These are phyloP conservation scores for Bocquillonia castaneifolia DNA, from an alignment of 441 rosid species.

Conservation along the genomic window DNA sequence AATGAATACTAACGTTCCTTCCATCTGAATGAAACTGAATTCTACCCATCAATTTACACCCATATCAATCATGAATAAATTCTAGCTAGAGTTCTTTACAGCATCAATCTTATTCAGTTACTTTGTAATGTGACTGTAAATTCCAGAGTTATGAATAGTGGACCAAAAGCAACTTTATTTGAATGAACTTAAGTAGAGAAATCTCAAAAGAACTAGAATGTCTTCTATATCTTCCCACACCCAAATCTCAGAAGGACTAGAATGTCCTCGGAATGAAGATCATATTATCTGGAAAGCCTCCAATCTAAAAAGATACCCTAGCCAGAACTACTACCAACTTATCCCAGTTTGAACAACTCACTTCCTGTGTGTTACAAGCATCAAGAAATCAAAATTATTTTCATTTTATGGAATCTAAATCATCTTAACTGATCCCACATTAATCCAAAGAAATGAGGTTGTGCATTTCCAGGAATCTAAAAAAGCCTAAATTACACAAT, in stretches of 20 bases:
- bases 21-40: background rate
- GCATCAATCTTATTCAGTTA: background rate
- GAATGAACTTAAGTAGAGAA: too few relatives aligned
- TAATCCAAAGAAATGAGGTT: background rate
- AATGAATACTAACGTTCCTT: background rate
- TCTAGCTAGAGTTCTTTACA: background rate
- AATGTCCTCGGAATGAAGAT: background rate
- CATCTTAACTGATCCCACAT: background rate
- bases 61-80: background rate
- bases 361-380: background rate
- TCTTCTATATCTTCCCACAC: too few relatives aligned
- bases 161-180: background rate
- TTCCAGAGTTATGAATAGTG: too few relatives aligned
- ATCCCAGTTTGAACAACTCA: background rate
- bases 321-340: background rate
- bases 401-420: conserved; percentile 2
- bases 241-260: too few relatives aligned
- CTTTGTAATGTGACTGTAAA: background rate
- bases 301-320: background rate
- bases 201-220: too few relatives aligned
- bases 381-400: background rate
- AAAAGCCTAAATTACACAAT: background rate
- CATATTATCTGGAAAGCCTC: background rate
- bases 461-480: background rate
- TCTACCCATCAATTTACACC: background rate